Base-by-base conservation (phyloP, 2,329 filamentous ascomycete genomes). In the Arthrobotrys sinensis region DNA sequence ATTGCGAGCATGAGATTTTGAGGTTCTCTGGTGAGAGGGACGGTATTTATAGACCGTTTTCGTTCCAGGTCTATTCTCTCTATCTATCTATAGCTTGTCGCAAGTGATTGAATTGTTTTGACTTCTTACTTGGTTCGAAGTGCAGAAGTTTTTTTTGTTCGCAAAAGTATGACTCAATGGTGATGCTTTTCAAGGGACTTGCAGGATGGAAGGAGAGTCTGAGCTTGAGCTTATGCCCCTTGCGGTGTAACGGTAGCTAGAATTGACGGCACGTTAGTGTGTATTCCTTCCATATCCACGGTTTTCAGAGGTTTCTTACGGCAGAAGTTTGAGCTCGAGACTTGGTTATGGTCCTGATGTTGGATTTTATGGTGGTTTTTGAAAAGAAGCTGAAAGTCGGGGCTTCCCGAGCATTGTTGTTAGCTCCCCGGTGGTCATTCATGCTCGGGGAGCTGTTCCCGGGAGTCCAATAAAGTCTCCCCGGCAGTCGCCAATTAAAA, bases 141-240 rank as follows among this genome's bases (percentile, higher is more conserved):
- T 52, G 53, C 43, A 71, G 19, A 28, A n/a, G 12, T 40, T 43
- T 28, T 60, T 60, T 43, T 43, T 4, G 2, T 50, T 40, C 5
- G 34, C 4, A 21, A n/a, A 62, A 57, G 55, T 70, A 71, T 71
- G 67, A 71, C 67, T 71, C 67, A 71, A 19, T 50, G 36, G 43
- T 36, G 62, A 65, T 60, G n/a, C 14, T 43, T 19, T 32, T 53
- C 14, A 60, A 55, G 24, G 52, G 40, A 21, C 57, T 24, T 34
- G 57, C 21, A 28, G 57, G 8, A 16, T 32, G 24, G 28, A 43
- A n/a, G 19, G n/a, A 1, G 19, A 28, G 12, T 45, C 40, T 63
- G 16, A 36, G 11, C 38, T 36, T 21, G 24, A 38, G 8, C 36
- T 38, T 38, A 38, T 28, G 12, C 28, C 7, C 2, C 12, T 3